Base-by-base conservation (phyloP, 352 stramenopile species). In the Phytophthora foliorum region DNA sequence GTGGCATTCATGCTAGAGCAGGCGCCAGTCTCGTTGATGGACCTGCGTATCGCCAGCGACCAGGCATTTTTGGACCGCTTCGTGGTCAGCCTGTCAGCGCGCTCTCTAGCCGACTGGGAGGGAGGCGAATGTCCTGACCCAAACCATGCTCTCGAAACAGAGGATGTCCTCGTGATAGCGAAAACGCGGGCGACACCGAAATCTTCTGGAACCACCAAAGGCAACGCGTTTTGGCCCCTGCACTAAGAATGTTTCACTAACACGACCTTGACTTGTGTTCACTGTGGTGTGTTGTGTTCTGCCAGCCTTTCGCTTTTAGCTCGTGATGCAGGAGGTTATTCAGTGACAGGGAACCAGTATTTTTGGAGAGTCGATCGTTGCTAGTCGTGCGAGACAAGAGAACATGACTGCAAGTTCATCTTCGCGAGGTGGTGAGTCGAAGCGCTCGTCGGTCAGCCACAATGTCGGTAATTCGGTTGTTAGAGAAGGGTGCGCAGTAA, bases 21-120 rank as follows among this genome's bases (percentile, higher is more conserved):
- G 31, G 73, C 69, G 4, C 88, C 86, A 14, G 61, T 60, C 49
- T 81, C 77, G 25, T 71, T 94, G 39, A 74, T 76, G 39, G 82
- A 93, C 16, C 66, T 96, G 19, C 75, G 74, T 21, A 63, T 61
- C 36, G 83, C 76, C 14, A 84, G 72, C 13, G 82, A 93, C 21
- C 75, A 78, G 31, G 87, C 88, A 2, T 85, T 87, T 52, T 67
- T 96, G 32, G 82, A 96, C 59, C 80, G 84, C 41, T 94, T 94
- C 53, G 76, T 93, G 9, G 74, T 84, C 24, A 83, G 74, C 49
- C 56, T 83, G 21, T 82, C 79, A 38, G 70, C 62, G 13, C 67
- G 70, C 4, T 86, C 84, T 19, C 70, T 95, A 9, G 74, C 75
- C 6, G 80, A 95, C 41, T 88, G 76, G 57, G 86, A 95, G 65